Percentiles rank a stretch among this genome's conserved stretches.
Evolutionary conservation across 192 early-diverging fungal genomes (phyloP).

Genomic region (Polychytrium aggregatum): DNA sequence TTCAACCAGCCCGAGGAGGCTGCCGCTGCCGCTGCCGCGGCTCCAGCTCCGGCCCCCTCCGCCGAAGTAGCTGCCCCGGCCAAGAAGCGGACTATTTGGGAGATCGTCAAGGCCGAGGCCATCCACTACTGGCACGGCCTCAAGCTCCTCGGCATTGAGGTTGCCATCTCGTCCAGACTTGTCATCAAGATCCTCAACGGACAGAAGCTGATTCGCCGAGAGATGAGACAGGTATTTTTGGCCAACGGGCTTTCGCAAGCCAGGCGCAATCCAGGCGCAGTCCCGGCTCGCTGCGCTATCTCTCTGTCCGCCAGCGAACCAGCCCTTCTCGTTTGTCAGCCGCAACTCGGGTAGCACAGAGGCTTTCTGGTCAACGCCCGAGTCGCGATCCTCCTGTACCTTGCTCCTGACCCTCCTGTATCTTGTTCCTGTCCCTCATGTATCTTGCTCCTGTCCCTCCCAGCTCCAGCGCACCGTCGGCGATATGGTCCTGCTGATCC

Average conservation of each 20-base stretch:
- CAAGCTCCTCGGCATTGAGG: conserved; percentile 80
- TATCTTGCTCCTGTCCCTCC: too few species aligned
- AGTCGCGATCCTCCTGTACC: too few species aligned
- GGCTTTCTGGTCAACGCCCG: too few species aligned
- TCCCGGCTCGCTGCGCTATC: too few species aligned
- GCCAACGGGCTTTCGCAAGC: too few species aligned
- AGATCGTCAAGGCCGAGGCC: conserved; percentile 73
- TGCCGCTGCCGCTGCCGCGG: conserved; percentile 11
- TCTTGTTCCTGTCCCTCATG: conserved; percentile 9
- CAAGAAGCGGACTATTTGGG: conserved; percentile 27
- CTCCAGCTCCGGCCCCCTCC: conserved; percentile 1
- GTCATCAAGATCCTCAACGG: conserved; percentile 65
- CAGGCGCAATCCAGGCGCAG: too few species aligned
- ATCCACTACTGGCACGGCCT: conserved; percentile 89
- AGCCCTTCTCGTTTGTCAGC: too few species aligned
- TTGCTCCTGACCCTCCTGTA: neutral
- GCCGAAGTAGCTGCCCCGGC: neutral
- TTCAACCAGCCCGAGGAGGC: neutral
- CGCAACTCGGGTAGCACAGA: too few species aligned
- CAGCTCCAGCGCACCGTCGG: conserved; percentile 75
- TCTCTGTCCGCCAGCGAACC: too few species aligned
- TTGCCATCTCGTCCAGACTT: conserved; percentile 70
- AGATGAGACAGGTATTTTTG: conserved; percentile 69
- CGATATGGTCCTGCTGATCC: conserved; percentile 79
- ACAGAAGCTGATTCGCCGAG: conserved; percentile 66